Base-by-base conservation (phyloP, 2,329 filamentous ascomycete genomes). In the Domatiomyces catenatus region DNA sequence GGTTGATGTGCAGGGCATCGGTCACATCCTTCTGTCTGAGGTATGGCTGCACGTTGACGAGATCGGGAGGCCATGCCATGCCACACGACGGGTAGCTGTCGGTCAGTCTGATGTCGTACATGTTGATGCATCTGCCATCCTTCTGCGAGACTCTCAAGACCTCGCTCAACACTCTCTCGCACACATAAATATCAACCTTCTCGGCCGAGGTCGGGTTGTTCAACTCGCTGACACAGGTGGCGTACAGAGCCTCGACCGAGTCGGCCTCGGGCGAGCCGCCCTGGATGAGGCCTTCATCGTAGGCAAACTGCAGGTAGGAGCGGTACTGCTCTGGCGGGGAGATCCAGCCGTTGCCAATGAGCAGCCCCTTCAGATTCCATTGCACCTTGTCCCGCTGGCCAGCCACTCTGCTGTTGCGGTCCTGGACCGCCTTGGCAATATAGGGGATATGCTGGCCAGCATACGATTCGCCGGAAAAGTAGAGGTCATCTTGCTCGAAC, bases 271-370 rank as follows among this genome's bases (percentile, higher is more conserved):
- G 74, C 2, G 79, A 83, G 22, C 77, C 83, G 59, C 80, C 78
- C 57, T 81, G 63, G 42, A 96, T 67, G 18, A 98, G 66, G 8
- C 80, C 81, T 61, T 81, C 80, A 53, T 89, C 76, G 64, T 92
- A 87, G 44, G 85, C 83, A 61, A 80, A 96, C 26, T 81, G 76
- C 8, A 95, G 71, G 63, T 95, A 95, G 0, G 90, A 75, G 26
- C 83, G 81, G 66, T 96, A 98, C 65, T 99, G 92, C 47, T 95
- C 86, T 6, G 72, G 71, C 1, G 90, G 89, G 1, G 89, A 85
- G 49, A 98, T 90, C 92, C 93, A 99, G 42, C 90, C 92, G 64
- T 98, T 99, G 50, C 93, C 93, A 54, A 99, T 96, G 36, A 98
- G 66, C 18, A 98, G 71, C 7, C 90, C 92, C 58, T 82, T 76